phyloP scores from a whole-genome alignment of 1,139 yeast species.

The Pichia sp. region DNA sequence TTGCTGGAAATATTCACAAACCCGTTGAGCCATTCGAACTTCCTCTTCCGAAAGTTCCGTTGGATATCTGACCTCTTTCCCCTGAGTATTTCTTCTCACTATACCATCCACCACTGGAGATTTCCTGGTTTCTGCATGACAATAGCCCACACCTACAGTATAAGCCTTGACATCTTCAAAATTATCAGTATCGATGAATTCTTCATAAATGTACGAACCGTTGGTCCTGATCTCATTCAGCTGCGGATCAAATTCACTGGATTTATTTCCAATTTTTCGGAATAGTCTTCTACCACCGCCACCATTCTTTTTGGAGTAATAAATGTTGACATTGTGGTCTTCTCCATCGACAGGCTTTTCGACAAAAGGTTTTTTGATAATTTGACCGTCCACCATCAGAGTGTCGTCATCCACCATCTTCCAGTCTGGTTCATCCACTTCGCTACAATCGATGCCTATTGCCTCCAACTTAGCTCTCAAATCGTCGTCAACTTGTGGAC shows the following conservation, averaged over 20 bases:
- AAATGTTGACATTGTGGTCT: constrained; percentile 93
- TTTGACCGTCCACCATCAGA: constrained; percentile 66
- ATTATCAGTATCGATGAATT: constrained; percentile 96
- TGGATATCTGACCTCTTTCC: constrained; percentile 89
- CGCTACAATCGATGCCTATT: constrained; percentile 54
- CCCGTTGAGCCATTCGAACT: constrained; percentile 70
- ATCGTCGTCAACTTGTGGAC: constrained; percentile 77
- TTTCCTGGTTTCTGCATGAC: constrained; percentile 98
- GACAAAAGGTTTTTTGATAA: constrained; percentile 83
- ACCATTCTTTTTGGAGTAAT: constrained; percentile 82
- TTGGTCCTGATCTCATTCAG: constrained; percentile 72
- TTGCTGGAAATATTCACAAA: constrained; percentile 76
- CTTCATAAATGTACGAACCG: constrained; percentile 89
- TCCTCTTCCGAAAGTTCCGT: constrained; percentile 77
- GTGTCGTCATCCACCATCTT: constrained; percentile 87
- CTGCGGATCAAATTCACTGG: constrained; percentile 91
- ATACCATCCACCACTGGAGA: constrained; percentile 99
- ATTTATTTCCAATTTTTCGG: constrained; percentile 94
- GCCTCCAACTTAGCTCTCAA: constrained; percentile 50
- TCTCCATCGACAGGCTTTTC: constrained; percentile 99
- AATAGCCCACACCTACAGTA: constrained; percentile 84
- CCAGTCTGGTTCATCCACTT: constrained; percentile 71
- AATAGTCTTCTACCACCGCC: constrained; percentile 96
- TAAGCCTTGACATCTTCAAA: constrained; percentile 98
- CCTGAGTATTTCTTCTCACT: constrained; percentile 94